Conservation (phyloP, 2,329 filamentous ascomycete species). For the Nemania bipapillata region DNA sequence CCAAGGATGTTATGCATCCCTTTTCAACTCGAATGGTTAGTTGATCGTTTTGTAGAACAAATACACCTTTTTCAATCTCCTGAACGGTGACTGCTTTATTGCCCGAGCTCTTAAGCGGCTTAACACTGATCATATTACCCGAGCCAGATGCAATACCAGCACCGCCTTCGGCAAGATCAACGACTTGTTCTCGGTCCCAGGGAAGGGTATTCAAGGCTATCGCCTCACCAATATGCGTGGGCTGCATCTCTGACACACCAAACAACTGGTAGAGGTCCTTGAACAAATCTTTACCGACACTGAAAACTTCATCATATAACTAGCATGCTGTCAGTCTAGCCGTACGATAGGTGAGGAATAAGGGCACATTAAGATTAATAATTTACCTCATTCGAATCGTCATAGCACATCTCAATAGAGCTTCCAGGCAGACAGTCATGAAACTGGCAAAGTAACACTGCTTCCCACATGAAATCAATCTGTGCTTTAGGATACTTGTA, state of each 20-base stretch:
- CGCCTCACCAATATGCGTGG: constrained; percentile 59
- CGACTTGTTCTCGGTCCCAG: constrained; percentile 81
- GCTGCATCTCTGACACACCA: constrained; percentile 64
- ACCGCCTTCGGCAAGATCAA: constrained; percentile 68
- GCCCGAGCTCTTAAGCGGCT: constrained; percentile 58
- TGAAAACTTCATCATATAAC: constrained; percentile 85
- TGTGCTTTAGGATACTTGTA: constrained; percentile 94
- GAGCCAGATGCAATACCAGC: constrained; percentile 67
- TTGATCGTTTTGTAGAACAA: constrained; percentile 81
- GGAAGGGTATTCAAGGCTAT: constrained; percentile 85
- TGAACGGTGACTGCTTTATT: constrained; percentile 63
- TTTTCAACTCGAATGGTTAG: constrained; percentile 76
- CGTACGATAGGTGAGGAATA: background rate
- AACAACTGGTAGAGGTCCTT: constrained; percentile 75
- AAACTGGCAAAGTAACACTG: constrained; percentile 91
- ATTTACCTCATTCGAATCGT: constrained; percentile 83
- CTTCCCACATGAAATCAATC: constrained; percentile 97
- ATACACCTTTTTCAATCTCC: constrained; percentile 69
- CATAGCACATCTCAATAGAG: constrained; percentile 97
- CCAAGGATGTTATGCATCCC: constrained; percentile 85
- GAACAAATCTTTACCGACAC: constrained; percentile 77
- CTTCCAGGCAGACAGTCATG: constrained; percentile 96
- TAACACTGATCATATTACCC: constrained; percentile 62
- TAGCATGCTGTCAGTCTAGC: constrained; percentile 46
- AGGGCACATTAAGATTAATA: background rate